Evolutionary conservation across 2,329 filamentous ascomycete species (phyloP), one percentile per base, ranked within the genome.

Genomic region (Aspergillus transmontanensis): DNA sequence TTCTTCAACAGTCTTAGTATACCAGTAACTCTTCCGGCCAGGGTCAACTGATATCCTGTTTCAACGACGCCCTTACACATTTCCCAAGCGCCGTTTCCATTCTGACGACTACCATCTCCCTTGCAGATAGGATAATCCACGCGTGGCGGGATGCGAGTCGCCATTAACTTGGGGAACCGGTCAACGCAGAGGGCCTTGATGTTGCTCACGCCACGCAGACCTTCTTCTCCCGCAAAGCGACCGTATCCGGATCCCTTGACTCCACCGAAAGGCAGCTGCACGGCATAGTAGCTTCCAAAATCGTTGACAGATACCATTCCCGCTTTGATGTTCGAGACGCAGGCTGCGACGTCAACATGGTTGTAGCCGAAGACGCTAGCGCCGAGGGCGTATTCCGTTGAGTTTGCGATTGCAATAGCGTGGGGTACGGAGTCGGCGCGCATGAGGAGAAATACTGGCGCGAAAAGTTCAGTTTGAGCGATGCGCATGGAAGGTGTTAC

Each of bases 281-380:
- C 94, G 58, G 94, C 93, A 75, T 99, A 99, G 78, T 89, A 97
- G 32, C 89, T 90, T 23, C 90, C 95, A 73, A 99, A 99, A 80
- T 99, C 95, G 76, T 99, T 99, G 69, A 99, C 87, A 28, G 93
- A 89, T 0, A 98, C 92, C 91, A 97, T 97, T 51, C 95, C 95
- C 0, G 91, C 89, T 66, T 90, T 87, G 58, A 97, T 84, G 28
- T 87, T 86, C 23, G 79, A 79, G 1, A 94, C 87, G 32, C 96
- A 87, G 19, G 81, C 81, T 19, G 85, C 78, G 1, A 97, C 82
- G 57, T 87, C 84, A 1, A 83, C 82, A 61, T 86, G 84, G 64
- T 89, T 86, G 57, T 85, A 83, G 39, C 94, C 95, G 76, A 96
- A 97, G 43, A 99, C 91, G 46, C 90, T 93, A 48, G 92, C 90